These are phyloP conservation scores for Endocalyx cinctus DNA, from an alignment of 2,329 filamentous ascomycete species.

Conservation along the genomic window DNA sequence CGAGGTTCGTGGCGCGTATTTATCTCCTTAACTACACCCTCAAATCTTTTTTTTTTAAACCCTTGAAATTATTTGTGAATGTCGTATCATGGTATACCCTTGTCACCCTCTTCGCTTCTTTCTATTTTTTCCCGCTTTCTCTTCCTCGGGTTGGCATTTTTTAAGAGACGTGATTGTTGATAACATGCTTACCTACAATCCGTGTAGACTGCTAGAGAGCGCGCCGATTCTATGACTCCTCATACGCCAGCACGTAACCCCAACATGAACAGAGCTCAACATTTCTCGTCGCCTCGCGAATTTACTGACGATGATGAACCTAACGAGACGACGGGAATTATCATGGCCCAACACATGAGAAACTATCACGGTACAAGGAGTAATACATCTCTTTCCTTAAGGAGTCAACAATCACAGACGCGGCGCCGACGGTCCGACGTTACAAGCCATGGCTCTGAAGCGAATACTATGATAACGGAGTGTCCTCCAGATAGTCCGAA, in stretches of 20 bases:
- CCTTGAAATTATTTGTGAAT: too few relatives aligned
- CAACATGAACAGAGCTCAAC: slow-evolving; percentile 15
- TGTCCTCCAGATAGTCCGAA: slow-evolving; percentile 15
- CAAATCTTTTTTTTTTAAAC: too few relatives aligned
- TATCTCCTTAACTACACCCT: slow-evolving; percentile 2
- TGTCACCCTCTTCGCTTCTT: too few relatives aligned
- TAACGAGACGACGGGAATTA: slow-evolving; percentile 40
- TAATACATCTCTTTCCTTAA: too few relatives aligned
- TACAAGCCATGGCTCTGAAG: slow-evolving; percentile 10
- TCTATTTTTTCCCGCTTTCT: too few relatives aligned
- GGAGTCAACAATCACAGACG: slow-evolving; percentile 25
- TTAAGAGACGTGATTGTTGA: too few relatives aligned
- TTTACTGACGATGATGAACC: slow-evolving; percentile 16
- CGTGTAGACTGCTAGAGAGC: slow-evolving; percentile 40
- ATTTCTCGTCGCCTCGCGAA: slow-evolving; percentile 5
- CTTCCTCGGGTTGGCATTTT: too few relatives aligned
- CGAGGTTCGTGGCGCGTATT: slow-evolving; percentile 33
- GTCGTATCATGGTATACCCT: too few relatives aligned
- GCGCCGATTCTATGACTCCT: slow-evolving; percentile 36
- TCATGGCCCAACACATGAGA: slow-evolving; percentile 28
- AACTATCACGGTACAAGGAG: slow-evolving; percentile 41
- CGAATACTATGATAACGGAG: slow-evolving; percentile 17
- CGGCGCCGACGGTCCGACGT: slow-evolving; percentile 17
- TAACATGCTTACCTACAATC: slow-evolving; percentile 2
- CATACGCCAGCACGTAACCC: slow-evolving; percentile 14